Base-by-base conservation (phyloP, 2,329 filamentous ascomycete genomes). In the Thelonectria discophora region DNA sequence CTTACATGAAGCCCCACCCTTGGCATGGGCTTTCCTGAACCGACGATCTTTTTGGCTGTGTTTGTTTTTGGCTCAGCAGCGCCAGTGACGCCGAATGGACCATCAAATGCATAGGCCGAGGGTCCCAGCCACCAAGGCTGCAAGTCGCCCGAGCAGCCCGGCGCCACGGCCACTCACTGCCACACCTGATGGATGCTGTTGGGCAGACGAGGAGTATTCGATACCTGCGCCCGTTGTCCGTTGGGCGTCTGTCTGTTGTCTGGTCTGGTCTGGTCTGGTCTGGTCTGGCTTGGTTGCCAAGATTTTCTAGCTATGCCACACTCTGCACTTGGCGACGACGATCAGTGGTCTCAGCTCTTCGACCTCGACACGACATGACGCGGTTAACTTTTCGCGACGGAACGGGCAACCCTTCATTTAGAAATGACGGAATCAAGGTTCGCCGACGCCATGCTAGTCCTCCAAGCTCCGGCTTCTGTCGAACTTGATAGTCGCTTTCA, bases 1-100 rank as follows among this genome's bases (percentile, higher is more conserved):
- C 57, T 67, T 63, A 63, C 67, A 68, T 64, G 60, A 52, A 55
- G 50, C 47, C 55, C 60, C 64, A 65, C 65, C 43, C 58, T 34
- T 60, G 53, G 49, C 47, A 53, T 58, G 50, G 54, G 54, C 39
- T 50, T 43, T 18, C 37, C 21, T 39, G 48, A 57, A 58, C 65
- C 52, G 55, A 58, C 24, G 60, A 61, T 67, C 65, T 65, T 65
- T 67, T 65, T 67, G 53, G 45, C 37, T 46, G 46, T 55, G 50
- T 51, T 52, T 43, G 18, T 43, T 43, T 40, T 20, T 20, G 39
- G 17, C 39, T 42, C 39, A 52, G 34, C 34, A 37, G 34, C 15
- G 34, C 40, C 62, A 52, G 48, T 40, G 37, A 46, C 45, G 42
- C 32, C 53, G 37, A 32, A 51, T 32, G 45, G 46, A 55, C 30